Conservation (phyloP, 2,329 filamentous ascomycete genomes). For the Colletotrichum liriopes region DNA sequence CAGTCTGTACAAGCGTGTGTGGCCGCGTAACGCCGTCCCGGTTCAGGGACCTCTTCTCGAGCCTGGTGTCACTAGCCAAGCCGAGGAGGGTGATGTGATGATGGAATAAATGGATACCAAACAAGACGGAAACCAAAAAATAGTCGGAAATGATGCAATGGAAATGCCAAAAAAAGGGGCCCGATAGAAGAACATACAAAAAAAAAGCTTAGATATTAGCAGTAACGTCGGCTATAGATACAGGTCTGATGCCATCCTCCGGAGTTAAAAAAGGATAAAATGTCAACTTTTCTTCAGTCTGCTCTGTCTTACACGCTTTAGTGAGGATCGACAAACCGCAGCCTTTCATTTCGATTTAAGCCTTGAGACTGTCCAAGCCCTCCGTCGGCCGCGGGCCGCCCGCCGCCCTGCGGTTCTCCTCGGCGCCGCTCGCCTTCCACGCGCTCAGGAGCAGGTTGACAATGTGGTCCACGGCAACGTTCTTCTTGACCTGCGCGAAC, state of each 20-base stretch:
- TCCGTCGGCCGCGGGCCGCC: constrained; percentile 73
- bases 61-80: constrained; percentile 42
- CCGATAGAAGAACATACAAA: not conserved
- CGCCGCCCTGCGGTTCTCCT: constrained; percentile 67
- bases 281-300: constrained; percentile 5
- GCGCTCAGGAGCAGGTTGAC: constrained; percentile 90
- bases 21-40: constrained; percentile 78
- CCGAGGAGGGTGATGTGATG: constrained; percentile 55
- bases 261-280: constrained; percentile 20
- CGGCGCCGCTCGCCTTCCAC: constrained; percentile 92
- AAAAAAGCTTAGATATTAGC: constrained; percentile 34
- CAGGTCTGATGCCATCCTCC: constrained; percentile 38
- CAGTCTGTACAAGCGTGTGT: constrained; percentile 89
- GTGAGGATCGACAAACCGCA: not conserved
- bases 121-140: constrained; percentile 27
- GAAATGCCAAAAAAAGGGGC: constrained; percentile 32
- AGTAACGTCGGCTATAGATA: constrained; percentile 36
- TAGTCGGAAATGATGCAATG: constrained; percentile 41
- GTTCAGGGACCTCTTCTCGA: constrained; percentile 62
- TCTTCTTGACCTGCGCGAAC: constrained; percentile 97
- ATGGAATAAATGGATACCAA: constrained; percentile 54
- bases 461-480: constrained; percentile 87
- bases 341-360: constrained; percentile 22
- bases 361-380: constrained; percentile 64
- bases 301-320: not conserved